Evolutionary conservation across 2,329 filamentous ascomycete genomes (phyloP).

Genomic region (Fusarium paranaense): DNA sequence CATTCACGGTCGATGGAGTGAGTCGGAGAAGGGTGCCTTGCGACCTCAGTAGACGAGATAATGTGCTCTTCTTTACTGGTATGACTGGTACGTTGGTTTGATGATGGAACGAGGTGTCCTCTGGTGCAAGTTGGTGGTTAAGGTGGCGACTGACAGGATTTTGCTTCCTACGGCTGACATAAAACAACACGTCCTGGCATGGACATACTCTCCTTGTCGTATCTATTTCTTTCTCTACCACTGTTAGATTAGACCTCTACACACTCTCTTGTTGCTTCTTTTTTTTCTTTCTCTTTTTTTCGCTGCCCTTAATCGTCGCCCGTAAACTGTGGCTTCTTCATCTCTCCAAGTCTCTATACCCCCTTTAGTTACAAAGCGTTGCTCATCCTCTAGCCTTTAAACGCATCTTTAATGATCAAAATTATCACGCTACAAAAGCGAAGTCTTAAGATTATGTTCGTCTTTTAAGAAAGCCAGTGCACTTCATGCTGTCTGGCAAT

Average conservation of each 20-base stretch:
- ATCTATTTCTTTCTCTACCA: not conserved
- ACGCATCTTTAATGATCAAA: no score
- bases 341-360: no score
- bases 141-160: not conserved
- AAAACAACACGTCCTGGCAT: not conserved
- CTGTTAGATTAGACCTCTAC: not conserved
- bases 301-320: no score
- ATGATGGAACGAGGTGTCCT: not conserved
- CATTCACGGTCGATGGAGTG: conserved; percentile 35
- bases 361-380: no score
- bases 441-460: no score
- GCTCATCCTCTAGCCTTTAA: no score
- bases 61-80: not conserved
- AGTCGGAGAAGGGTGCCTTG: conserved; percentile 28
- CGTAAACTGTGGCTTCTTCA: no score
- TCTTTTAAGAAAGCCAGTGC: no score
- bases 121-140: not conserved
- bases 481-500: no score
- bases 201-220: not conserved
- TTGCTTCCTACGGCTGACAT: not conserved
- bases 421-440: no score
- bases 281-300: no score
- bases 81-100: not conserved
- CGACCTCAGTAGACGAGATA: conserved; percentile 20
- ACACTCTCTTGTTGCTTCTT: not conserved